Conservation (phyloP, 1,284 basidiomycete genomes). For the Rhizoctonia solani region DNA sequence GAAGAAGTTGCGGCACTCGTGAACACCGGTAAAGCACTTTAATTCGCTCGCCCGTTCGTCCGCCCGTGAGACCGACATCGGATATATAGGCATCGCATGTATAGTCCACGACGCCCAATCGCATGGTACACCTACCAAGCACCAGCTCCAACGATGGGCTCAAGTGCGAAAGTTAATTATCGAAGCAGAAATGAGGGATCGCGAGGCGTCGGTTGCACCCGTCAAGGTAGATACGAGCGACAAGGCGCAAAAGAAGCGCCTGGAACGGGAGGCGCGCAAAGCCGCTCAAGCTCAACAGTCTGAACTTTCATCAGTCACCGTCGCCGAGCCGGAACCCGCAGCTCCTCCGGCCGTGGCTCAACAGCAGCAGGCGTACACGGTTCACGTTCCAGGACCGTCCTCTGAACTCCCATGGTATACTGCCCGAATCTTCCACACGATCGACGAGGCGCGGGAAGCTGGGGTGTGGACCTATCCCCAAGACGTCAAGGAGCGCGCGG, state of each 20-base stretch:
- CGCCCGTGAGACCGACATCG: neutral
- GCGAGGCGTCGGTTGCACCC: slow-evolving; percentile 47
- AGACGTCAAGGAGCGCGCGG: slow-evolving; percentile 65
- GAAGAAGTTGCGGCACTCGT: slow-evolving; percentile 92
- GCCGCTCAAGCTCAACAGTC: slow-evolving; percentile 26
- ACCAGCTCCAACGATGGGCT: slow-evolving; percentile 62
- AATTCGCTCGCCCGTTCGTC: neutral
- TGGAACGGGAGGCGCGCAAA: slow-evolving; percentile 60
- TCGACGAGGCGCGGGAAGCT: slow-evolving; percentile 64
- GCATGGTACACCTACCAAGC: slow-evolving; percentile 59
- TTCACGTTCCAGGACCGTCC: slow-evolving; percentile 59
- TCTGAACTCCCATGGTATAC: slow-evolving; percentile 65
- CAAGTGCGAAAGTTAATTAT: slow-evolving; percentile 50
- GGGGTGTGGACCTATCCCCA: slow-evolving; percentile 80
- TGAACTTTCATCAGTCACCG: neutral
- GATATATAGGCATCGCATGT: slow-evolving; percentile 67
- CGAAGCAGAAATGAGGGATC: slow-evolving; percentile 52
- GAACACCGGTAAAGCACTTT: slow-evolving; percentile 60
- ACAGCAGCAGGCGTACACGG: slow-evolving; percentile 40
- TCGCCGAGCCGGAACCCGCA: neutral
- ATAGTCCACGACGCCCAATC: slow-evolving; percentile 75
- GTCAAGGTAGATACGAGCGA: slow-evolving; percentile 49
- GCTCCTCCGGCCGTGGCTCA: slow-evolving; percentile 34
- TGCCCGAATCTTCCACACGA: slow-evolving; percentile 55
- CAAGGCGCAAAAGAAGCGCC: slow-evolving; percentile 71